Conservation (phyloP, 2,329 filamentous ascomycete genomes). For the Hymenoscyphus fructigenus region DNA sequence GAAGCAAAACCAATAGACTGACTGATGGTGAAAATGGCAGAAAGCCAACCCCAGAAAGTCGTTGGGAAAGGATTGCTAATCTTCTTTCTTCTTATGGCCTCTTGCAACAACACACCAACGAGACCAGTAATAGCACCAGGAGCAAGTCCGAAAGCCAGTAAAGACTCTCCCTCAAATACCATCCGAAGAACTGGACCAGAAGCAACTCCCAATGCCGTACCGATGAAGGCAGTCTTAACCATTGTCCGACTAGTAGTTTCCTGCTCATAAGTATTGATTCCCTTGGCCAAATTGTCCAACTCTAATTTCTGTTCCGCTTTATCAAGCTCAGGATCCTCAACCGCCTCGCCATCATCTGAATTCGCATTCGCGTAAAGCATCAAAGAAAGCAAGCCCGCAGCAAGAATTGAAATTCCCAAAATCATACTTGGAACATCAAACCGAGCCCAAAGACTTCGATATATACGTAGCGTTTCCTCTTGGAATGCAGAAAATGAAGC, state of each 20-base stretch:
- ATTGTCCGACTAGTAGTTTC: conserved; percentile 29
- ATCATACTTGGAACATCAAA: conserved; percentile 89
- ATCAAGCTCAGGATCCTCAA: conserved; percentile 59
- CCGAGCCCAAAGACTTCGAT: conserved; percentile 83
- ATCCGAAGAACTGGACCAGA: conserved; percentile 27
- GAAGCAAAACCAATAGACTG: conserved; percentile 94
- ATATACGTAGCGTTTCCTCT: conserved; percentile 72
- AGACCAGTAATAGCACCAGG: conserved; percentile 30
- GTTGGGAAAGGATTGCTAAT: conserved; percentile 60
- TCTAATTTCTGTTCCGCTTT: conserved; percentile 59
- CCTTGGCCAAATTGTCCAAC: conserved; percentile 40
- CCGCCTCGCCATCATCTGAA: conserved; percentile 53
- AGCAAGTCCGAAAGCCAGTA: conserved; percentile 27
- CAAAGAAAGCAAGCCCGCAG: conserved; percentile 65
- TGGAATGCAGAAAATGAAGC: conserved; percentile 72
- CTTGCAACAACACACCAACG: conserved; percentile 42
- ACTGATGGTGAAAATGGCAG: conserved; percentile 75
- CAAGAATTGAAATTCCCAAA: conserved; percentile 71
- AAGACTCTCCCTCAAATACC: conserved; percentile 17
- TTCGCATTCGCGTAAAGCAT: conserved; percentile 68
- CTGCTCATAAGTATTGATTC: conserved; percentile 22
- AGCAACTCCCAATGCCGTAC: conserved; percentile 28
- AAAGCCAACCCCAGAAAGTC: conserved; percentile 87
- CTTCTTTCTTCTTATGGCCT: conserved; percentile 25
- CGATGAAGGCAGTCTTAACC: conserved; percentile 29